These are phyloP conservation scores for Cercospora canescens DNA, from an alignment of 2,329 filamentous ascomycete species.

Conservation along the genomic window DNA sequence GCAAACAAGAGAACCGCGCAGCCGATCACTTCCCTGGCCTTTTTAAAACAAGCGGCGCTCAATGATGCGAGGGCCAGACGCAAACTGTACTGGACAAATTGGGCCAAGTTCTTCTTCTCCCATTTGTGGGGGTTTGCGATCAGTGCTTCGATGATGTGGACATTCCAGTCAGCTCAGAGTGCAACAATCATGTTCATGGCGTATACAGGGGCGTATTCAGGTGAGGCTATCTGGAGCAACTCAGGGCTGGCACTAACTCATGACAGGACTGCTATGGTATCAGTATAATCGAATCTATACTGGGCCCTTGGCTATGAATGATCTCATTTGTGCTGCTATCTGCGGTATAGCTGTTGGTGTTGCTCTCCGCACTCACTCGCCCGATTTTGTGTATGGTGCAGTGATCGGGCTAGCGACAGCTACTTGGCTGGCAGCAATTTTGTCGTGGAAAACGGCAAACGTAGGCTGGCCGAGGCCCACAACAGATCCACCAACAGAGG, in stretches of 20 bases:
- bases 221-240: background rate
- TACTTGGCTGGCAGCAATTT: conserved; percentile 55
- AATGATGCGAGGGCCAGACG: conserved; percentile 49
- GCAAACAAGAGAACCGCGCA: conserved; percentile 25
- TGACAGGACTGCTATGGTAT: conserved; percentile 49
- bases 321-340: conserved; percentile 47
- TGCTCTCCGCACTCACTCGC: conserved; percentile 42
- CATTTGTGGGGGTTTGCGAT: conserved; percentile 55
- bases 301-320: conserved; percentile 50
- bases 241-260: background rate
- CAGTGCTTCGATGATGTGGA: conserved; percentile 54
- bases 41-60: conserved; percentile 47
- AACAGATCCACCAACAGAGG: background rate
- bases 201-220: conserved; percentile 53
- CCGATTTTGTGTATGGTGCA: conserved; percentile 46
- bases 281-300: conserved; percentile 50
- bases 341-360: conserved; percentile 51
- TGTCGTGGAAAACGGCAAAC: conserved; percentile 51
- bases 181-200: conserved; percentile 53
- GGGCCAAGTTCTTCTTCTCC: conserved; percentile 52
- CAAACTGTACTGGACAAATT: conserved; percentile 53
- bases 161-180: conserved; percentile 45
- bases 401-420: conserved; percentile 51
- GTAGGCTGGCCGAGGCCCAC: conserved; percentile 40
- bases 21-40: conserved; percentile 21